A percentile compares a stretch with the other conserved stretches of the same genome.
Evolutionary conservation across 139 green algal species (phyloP).

Genomic region (Chlorella sp.): DNA sequence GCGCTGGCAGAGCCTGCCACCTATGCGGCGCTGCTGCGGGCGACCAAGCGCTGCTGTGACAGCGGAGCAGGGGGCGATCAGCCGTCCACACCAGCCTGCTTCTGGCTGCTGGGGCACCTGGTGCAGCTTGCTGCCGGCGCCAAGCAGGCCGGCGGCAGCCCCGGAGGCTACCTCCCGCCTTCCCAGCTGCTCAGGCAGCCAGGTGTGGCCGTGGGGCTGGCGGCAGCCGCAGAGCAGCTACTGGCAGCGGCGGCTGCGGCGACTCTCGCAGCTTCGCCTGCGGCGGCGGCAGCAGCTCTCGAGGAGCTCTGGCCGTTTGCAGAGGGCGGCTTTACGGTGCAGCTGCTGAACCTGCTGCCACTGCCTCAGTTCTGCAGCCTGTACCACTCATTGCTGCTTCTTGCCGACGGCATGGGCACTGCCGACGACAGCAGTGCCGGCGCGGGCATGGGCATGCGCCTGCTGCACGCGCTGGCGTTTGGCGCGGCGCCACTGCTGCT

Average conservation of each 20-base stretch:
- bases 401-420: neutral
- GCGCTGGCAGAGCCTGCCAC: too few species aligned
- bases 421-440: neutral
- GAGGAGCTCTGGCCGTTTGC: conserved; percentile 52
- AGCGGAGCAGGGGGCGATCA: neutral
- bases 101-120: conserved; percentile 15
- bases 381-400: conserved; percentile 31
- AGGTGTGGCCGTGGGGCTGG: neutral
- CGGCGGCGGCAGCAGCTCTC: conserved; percentile 7
- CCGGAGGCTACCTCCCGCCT: conserved; percentile 1
- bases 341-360: conserved; percentile 37
- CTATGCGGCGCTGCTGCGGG: too few species aligned
- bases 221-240: neutral
- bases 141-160: neutral
- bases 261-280: neutral
- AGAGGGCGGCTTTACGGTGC: conserved; percentile 47
- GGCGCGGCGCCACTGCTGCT: conserved; percentile 35
- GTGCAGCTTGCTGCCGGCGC: conserved; percentile 35
- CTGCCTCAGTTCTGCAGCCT: conserved; percentile 17
- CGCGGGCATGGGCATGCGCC: neutral
- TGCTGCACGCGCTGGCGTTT: conserved; percentile 69
- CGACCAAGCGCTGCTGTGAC: too few species aligned
- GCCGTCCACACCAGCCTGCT: neutral
- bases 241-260: neutral
- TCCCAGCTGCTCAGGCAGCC: neutral